Conservation (phyloP, 257 asterid genomes). For the Capsicum chinense region DNA sequence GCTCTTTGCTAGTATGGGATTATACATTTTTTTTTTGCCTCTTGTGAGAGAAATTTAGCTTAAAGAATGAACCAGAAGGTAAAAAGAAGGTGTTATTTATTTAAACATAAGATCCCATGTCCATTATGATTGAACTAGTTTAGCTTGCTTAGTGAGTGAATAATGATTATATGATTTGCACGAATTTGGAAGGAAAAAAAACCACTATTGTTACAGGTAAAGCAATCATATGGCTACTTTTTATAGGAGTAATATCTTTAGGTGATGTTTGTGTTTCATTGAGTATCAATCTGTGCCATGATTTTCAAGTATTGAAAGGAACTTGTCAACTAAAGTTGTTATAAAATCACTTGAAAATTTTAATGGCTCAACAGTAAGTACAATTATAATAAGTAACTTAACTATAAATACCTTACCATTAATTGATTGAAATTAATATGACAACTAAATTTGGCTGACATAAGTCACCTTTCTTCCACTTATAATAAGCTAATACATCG, state of each 20-base stretch:
- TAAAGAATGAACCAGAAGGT: conserved; percentile 27
- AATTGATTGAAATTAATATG: background rate
- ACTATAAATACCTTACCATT: background rate
- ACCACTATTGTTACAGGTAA: conserved; percentile 30
- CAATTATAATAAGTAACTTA: background rate
- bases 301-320: conserved; percentile 35
- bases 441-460: background rate
- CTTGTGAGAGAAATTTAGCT: conserved; percentile 22
- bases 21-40: conserved; percentile 49
- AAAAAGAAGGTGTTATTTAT: background rate
- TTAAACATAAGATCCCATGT: conserved; percentile 2
- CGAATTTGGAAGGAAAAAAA: background rate
- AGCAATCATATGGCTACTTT: conserved; percentile 17
- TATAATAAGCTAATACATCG: background rate
- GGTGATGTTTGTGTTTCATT: conserved; percentile 43
- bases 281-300: conserved; percentile 7
- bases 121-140: background rate
- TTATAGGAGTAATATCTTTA: conserved; percentile 6
- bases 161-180: background rate
- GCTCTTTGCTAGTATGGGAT: conserved; percentile 69
- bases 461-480: background rate
- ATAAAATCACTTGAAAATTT: conserved; percentile 29
- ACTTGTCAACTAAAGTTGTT: conserved; percentile 40
- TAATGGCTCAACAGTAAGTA: background rate
- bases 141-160: conserved; percentile 11